A percentile compares a stretch with the other conserved stretches of the same genome.
Evolutionary conservation across 805 yeast species (phyloP).

Genomic region (Metschnikowia santaceciliae): DNA sequence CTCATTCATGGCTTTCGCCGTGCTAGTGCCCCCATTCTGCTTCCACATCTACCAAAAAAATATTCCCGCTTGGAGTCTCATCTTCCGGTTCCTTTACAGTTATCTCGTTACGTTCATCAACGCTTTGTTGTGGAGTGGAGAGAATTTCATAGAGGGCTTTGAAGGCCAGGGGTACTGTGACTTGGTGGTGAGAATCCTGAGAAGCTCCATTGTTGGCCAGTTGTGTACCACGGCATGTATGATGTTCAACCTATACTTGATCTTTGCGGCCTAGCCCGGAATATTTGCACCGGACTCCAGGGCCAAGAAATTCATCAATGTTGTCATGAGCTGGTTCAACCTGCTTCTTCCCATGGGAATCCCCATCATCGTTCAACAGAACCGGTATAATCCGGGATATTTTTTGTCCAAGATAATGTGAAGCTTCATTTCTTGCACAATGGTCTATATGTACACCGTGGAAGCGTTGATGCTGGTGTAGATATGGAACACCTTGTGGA

Average conservation of each 20-base stretch:
- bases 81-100: constrained; percentile 60
- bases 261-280: constrained; percentile 49
- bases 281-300: constrained; percentile 34
- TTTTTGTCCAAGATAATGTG: no score
- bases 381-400: constrained; percentile 54
- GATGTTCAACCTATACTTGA: constrained; percentile 58
- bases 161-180: constrained; percentile 86
- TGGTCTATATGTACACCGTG: constrained; percentile 7
- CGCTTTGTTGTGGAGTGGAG: constrained; percentile 72
- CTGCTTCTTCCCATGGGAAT: constrained; percentile 64
- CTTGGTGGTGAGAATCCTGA: constrained; percentile 59
- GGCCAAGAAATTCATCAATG: constrained; percentile 48
- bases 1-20: constrained; percentile 45
- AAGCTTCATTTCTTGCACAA: constrained; percentile 35
- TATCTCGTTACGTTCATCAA: constrained; percentile 60
- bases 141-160: constrained; percentile 44
- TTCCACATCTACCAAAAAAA: constrained; percentile 67
- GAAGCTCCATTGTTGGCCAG: constrained; percentile 67
- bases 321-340: constrained; percentile 53
- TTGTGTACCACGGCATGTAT: constrained; percentile 68
- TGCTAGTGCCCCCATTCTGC: constrained; percentile 58
- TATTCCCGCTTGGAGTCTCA: constrained; percentile 57
- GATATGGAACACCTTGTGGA: constrained; percentile 69
- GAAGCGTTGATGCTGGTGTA: constrained; percentile 21
- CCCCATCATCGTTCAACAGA: constrained; percentile 54